phyloP scores from a whole-genome alignment of 2,329 filamentous ascomycete genomes.

The Fusarium clavum region DNA sequence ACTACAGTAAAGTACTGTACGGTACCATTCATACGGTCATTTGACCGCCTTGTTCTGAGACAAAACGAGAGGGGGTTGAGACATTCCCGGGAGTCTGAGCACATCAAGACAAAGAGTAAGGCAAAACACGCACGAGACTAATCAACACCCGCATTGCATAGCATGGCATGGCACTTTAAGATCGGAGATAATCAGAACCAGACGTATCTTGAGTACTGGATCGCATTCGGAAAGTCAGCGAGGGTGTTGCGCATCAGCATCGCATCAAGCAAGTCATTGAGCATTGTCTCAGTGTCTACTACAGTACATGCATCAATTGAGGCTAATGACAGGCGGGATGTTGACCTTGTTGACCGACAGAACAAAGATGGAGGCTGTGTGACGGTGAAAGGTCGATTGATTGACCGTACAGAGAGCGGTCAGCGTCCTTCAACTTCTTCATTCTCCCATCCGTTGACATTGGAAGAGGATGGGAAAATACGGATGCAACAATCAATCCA shows the following conservation, averaged over 20 bases:
- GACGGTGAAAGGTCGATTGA: background rate
- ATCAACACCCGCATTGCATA: conserved; percentile 5
- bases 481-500: conserved; percentile 19
- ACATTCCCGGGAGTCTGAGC: conserved; percentile 22
- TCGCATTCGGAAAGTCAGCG: conserved; percentile 12
- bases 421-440: conserved; percentile 1
- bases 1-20: conserved; percentile 10
- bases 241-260: conserved; percentile 10
- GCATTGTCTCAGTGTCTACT: conserved; percentile 32
- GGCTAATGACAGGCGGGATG: background rate
- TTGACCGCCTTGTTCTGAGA: conserved; percentile 37
- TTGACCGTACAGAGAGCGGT: conserved; percentile 10
- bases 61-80: conserved; percentile 18
- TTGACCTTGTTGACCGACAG: background rate
- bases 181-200: conserved; percentile 12
- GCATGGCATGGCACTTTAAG: conserved; percentile 12
- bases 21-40: conserved; percentile 16
- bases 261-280: conserved; percentile 33
- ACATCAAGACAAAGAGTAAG: conserved; percentile 5
- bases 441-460: background rate
- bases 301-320: background rate
- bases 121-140: conserved; percentile 11
- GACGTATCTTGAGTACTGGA: conserved; percentile 10
- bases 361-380: conserved; percentile 13
- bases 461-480: background rate